phyloP scores from a whole-genome alignment of 495 filamentous ascomycete species.

The Bathelium albidoporum region DNA sequence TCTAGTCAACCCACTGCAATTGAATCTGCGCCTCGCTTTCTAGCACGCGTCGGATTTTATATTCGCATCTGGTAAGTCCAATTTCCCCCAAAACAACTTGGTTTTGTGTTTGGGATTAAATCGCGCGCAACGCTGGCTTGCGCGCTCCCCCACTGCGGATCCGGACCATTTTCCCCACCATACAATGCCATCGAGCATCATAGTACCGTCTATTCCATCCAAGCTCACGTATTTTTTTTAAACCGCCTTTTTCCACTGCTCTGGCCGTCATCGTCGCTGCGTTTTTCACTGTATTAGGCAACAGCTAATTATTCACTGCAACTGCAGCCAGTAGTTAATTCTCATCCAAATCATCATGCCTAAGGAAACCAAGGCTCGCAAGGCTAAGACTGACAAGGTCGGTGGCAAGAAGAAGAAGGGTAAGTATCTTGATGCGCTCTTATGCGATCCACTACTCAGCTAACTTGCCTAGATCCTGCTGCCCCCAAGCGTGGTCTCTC shows the following conservation, averaged over 20 bases:
- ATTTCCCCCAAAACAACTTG: not conserved
- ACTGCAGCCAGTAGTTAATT: not conserved
- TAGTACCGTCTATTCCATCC: not conserved
- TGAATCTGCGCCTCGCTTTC: not conserved
- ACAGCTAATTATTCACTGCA: not conserved
- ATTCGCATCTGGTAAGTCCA: not conserved
- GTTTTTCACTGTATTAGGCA: not conserved
- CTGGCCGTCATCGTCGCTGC: not conserved
- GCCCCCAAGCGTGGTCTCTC: constrained; percentile 98
- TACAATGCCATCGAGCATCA: not conserved
- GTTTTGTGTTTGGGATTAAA: not conserved
- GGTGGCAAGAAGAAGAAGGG: constrained; percentile 74
- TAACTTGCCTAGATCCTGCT: constrained; percentile 66
- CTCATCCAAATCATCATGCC: constrained; percentile 49
- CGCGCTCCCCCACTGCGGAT: not conserved
- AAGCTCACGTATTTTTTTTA: not conserved
- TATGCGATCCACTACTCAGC: constrained; percentile 11
- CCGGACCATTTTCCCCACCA: not conserved
- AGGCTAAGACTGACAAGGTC: constrained; percentile 32
- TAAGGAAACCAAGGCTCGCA: constrained; percentile 56
- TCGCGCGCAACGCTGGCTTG: not conserved
- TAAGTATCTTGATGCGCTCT: constrained; percentile 32
- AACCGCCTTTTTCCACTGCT: not conserved
- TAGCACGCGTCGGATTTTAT: not conserved
- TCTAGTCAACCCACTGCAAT: constrained; percentile 2